Conservation (phyloP, 169 alveolate genomes). For the Eimeria falciformis region DNA sequence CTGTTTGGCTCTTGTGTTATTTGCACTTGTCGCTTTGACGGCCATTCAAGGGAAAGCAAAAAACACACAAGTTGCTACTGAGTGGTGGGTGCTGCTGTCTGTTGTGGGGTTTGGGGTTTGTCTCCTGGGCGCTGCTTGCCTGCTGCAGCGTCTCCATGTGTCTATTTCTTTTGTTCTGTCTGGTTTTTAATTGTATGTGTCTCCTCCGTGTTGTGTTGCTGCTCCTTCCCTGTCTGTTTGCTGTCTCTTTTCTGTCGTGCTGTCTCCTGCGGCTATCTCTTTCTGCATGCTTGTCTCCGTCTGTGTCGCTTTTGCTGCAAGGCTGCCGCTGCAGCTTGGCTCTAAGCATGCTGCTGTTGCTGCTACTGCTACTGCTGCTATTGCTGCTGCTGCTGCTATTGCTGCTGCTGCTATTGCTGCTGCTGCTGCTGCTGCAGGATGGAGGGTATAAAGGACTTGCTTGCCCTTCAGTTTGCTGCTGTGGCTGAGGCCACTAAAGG, state of each 20-base stretch:
- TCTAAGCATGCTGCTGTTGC: background rate
- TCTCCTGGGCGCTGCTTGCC: background rate
- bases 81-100: background rate
- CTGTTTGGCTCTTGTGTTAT: background rate
- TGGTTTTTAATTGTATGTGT: too few relatives aligned
- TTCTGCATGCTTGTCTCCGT: background rate
- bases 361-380: background rate
- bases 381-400: background rate
- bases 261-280: background rate
- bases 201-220: background rate
- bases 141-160: background rate
- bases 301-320: background rate
- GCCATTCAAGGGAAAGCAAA: conserved; percentile 2
- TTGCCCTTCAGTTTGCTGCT: background rate
- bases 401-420: background rate
- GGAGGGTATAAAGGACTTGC: background rate
- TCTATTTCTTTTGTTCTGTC: background rate
- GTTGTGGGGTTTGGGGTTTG: background rate
- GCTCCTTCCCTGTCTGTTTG: background rate
- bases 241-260: background rate
- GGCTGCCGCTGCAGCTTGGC: background rate
- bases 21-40: background rate
- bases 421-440: background rate
- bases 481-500: background rate
- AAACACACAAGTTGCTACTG: background rate